Conservation (phyloP, 768 basidiomycete genomes). For the Boletus coccyginus region DNA sequence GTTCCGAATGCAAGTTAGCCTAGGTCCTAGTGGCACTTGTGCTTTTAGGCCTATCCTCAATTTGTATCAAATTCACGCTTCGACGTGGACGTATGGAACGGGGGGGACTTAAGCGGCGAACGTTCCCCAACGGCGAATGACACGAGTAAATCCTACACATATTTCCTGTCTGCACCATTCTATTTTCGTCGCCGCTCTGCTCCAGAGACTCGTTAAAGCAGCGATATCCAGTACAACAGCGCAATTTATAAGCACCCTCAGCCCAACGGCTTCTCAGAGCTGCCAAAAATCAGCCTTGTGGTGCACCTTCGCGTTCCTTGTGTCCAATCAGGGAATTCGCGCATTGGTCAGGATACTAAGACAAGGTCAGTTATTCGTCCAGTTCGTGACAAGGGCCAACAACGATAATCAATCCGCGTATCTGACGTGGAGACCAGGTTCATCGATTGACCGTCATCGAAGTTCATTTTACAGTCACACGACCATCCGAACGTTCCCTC, state of each 20-base stretch:
- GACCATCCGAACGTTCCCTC: background rate
- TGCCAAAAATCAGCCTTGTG: background rate
- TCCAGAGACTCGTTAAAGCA: background rate
- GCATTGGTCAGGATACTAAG: background rate
- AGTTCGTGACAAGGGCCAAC: background rate
- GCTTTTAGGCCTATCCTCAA: background rate
- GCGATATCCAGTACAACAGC: background rate
- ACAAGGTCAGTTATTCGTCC: slow-evolving; percentile 1
- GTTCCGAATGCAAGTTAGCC: no score
- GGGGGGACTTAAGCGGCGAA: background rate
- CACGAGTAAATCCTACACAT: background rate
- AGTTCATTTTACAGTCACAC: background rate
- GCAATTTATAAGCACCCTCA: background rate
- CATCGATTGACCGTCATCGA: background rate
- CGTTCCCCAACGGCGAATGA: background rate
- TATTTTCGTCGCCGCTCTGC: background rate
- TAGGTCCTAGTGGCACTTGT: no score
- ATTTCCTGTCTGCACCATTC: background rate
- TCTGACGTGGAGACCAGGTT: background rate
- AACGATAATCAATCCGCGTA: background rate
- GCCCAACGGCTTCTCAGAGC: background rate
- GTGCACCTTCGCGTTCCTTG: background rate
- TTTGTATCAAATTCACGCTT: background rate
- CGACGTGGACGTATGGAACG: background rate
- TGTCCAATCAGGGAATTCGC: background rate